These are phyloP conservation scores for Exophiala sideris DNA, from an alignment of 2,329 filamentous ascomycete species.

Conservation along the genomic window DNA sequence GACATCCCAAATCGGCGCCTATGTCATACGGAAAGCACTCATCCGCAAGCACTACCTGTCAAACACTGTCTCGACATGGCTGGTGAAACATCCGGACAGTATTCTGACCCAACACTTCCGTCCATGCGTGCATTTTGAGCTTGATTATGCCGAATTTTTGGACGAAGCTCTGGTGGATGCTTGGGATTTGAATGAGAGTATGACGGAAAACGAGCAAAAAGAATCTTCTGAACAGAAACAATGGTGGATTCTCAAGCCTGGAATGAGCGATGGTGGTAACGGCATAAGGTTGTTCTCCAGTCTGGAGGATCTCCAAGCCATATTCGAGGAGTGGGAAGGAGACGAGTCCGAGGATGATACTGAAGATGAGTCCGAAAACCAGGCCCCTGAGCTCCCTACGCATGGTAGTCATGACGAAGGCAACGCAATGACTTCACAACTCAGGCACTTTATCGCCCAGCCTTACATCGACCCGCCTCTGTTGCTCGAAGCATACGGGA, in stretches of 20 bases:
- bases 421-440: constrained; percentile 75
- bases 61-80: constrained; percentile 78
- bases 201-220: constrained; percentile 62
- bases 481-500: constrained; percentile 60
- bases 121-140: constrained; percentile 78
- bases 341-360: constrained; percentile 62
- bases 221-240: constrained; percentile 50
- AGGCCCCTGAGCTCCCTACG: too few relatives aligned
- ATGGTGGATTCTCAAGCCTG: constrained; percentile 98
- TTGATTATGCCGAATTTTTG: constrained; percentile 95
- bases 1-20: constrained; percentile 75
- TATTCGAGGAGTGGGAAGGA: constrained; percentile 90
- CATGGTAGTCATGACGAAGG: too few relatives aligned
- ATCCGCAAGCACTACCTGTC: constrained; percentile 95
- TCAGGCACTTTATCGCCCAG: constrained; percentile 93
- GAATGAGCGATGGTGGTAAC: constrained; percentile 95
- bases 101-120: constrained; percentile 69
- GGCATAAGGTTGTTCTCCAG: constrained; percentile 86
- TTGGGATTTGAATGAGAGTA: constrained; percentile 77
- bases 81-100: constrained; percentile 74
- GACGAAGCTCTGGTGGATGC: constrained; percentile 90
- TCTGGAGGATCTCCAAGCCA: constrained; percentile 74
- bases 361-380: constrained; percentile 38
- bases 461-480: constrained; percentile 90
- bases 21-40: constrained; percentile 91